phyloP scores from a whole-genome alignment of 2,329 filamentous ascomycete genomes.

The Calonectria montana region DNA sequence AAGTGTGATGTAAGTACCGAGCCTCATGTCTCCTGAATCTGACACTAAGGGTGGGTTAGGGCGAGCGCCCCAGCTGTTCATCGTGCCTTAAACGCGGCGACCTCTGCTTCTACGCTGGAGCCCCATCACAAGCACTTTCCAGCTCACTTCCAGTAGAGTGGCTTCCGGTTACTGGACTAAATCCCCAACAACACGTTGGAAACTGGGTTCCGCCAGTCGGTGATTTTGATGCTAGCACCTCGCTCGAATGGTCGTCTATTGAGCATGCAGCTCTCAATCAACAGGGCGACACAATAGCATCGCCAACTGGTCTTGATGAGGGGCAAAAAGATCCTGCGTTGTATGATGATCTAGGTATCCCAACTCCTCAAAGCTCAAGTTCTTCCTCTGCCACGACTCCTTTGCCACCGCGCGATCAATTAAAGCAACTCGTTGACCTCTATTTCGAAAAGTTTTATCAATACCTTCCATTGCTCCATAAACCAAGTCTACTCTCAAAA shows the following conservation, averaged over 20 bases:
- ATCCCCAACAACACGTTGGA: not conserved
- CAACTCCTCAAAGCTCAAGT: constrained; percentile 1
- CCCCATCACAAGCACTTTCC: constrained; percentile 13
- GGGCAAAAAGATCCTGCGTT: not conserved
- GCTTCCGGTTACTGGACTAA: not conserved
- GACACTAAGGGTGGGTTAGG: constrained; percentile 17
- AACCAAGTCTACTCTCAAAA: constrained; percentile 1
- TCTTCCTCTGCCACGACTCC: not conserved
- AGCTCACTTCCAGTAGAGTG: not conserved
- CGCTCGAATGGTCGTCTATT: not conserved
- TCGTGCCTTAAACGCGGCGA: constrained; percentile 37
- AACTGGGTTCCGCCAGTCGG: not conserved
- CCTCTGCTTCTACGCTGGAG: constrained; percentile 33
- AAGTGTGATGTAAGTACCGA: constrained; percentile 38
- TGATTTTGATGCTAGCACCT: not conserved
- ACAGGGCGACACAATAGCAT: not conserved
- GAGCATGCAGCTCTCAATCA: not conserved
- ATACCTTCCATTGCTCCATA: constrained; percentile 38
- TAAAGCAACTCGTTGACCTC: constrained; percentile 33
- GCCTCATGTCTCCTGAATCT: not conserved
- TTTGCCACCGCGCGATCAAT: constrained; percentile 20
- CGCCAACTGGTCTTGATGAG: not conserved
- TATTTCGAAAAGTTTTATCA: constrained; percentile 38
- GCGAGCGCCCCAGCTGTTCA: constrained; percentile 29
- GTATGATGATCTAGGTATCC: not conserved